Evolutionary conservation across 768 basidiomycete species (phyloP).

Genomic region (Chlorophyllum brunneum): DNA sequence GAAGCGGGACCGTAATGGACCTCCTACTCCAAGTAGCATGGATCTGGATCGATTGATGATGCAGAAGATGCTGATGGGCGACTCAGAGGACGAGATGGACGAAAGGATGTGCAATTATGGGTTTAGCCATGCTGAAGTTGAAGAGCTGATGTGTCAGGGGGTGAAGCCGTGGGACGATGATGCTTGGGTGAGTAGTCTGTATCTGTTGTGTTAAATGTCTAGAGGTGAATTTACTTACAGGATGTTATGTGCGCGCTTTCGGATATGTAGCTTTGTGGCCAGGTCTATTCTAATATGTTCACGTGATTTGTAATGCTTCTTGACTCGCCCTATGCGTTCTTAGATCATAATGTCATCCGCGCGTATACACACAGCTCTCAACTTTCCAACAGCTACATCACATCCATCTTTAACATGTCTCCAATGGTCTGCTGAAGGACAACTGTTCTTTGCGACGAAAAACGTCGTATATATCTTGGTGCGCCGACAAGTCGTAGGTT

Average conservation of each 20-base stretch:
- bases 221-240: neutral
- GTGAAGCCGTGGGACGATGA: constrained; percentile 10
- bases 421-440: constrained; percentile 77
- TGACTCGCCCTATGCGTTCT: neutral
- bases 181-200: neutral
- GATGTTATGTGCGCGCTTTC: constrained; percentile 7
- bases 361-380: constrained; percentile 48
- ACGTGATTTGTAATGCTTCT: neutral
- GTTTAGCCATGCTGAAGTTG: neutral
- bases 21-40: neutral
- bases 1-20: neutral
- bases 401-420: constrained; percentile 55
- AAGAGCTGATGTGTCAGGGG: constrained; percentile 3
- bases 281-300: too few relatives aligned
- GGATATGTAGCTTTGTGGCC: neutral
- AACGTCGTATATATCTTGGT: constrained; percentile 69
- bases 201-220: neutral
- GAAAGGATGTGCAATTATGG: neutral
- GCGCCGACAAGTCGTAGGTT: constrained; percentile 16
- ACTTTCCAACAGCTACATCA: constrained; percentile 55
- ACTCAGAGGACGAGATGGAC: neutral
- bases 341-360: neutral
- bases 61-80: neutral
- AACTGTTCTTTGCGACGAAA: constrained; percentile 64
- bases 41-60: neutral